Conservation (phyloP, 2,329 filamentous ascomycete genomes). For the Cryoendolithus antarcticus region DNA sequence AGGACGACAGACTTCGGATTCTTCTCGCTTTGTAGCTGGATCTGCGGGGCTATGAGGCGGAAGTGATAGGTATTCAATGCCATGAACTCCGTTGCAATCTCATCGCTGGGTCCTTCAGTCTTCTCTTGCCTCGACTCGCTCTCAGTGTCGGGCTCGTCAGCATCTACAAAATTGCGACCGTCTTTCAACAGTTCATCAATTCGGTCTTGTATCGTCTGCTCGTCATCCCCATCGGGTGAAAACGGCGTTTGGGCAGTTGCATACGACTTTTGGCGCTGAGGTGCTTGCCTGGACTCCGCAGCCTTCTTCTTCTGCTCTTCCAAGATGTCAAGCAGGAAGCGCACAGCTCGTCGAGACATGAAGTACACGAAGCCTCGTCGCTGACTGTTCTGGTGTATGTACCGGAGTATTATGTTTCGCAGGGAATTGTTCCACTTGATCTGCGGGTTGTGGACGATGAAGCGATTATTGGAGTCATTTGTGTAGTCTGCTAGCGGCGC, state of each 20-base stretch:
- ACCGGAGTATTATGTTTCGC: conserved; percentile 89
- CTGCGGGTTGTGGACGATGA: conserved; percentile 95
- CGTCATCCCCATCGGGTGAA: conserved; percentile 43
- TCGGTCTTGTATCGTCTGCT: conserved; percentile 63
- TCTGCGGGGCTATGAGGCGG: conserved; percentile 89
- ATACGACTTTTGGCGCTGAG: conserved; percentile 15
- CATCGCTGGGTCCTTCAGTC: conserved; percentile 37
- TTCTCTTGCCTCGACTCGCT: conserved; percentile 25
- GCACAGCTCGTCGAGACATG: conserved; percentile 85
- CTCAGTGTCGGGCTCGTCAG: conserved; percentile 44
- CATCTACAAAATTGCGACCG: conserved; percentile 67
- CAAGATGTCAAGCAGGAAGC: conserved; percentile 95
- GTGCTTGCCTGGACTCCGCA: conserved; percentile 11
- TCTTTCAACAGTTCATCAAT: conserved; percentile 79
- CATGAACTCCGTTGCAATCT: conserved; percentile 77
- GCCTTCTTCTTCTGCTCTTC: conserved; percentile 80
- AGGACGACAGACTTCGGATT: conserved; percentile 93
- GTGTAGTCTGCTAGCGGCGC: conserved; percentile 67
- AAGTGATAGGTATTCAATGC: conserved; percentile 91
- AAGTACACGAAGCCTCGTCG: conserved; percentile 95
- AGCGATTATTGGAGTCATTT: conserved; percentile 94
- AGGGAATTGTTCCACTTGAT: conserved; percentile 97
- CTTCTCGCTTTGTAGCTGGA: conserved; percentile 96
- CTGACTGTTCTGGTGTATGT: conserved; percentile 95
- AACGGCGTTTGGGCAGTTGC: conserved; percentile 16